A percentile compares a stretch with the other conserved stretches of the same genome.
phyloP scores from a whole-genome alignment of 1,284 basidiomycete genomes.

The Puccinia horiana region DNA sequence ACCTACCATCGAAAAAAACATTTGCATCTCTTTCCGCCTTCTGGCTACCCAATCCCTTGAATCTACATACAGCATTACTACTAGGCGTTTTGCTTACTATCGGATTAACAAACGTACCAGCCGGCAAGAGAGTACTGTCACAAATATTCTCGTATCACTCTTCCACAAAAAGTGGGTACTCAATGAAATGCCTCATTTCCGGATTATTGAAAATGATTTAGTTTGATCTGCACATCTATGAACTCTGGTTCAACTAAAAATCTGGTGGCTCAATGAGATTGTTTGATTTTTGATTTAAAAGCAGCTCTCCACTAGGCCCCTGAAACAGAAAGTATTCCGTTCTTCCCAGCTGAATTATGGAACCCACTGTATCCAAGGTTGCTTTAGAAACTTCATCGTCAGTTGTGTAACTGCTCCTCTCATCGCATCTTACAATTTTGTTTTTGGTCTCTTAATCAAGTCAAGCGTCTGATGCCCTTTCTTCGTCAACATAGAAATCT shows the following conservation, averaged over 20 bases:
- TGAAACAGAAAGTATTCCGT: neutral
- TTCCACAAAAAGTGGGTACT: neutral
- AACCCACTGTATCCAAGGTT: neutral
- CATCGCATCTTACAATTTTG: neutral
- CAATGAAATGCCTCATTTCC: constrained; percentile 2
- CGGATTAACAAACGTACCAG: constrained; percentile 17
- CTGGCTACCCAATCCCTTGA: constrained; percentile 12
- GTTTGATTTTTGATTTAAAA: constrained; percentile 9
- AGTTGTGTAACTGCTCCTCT: neutral
- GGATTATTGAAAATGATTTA: constrained; percentile 10
- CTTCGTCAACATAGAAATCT: neutral
- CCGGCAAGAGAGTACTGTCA: constrained; percentile 5
- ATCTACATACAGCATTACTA: neutral
- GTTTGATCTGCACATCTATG: constrained; percentile 11
- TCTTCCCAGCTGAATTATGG: neutral
- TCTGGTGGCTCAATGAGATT: constrained; percentile 13
- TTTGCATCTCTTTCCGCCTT: neutral
- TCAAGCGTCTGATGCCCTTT: neutral
- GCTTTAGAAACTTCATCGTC: constrained; percentile 24
- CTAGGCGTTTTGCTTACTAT: constrained; percentile 9
- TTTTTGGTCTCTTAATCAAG: neutral
- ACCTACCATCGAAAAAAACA: neutral
- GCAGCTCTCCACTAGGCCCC: neutral
- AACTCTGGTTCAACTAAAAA: neutral
- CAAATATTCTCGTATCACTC: constrained; percentile 13